phyloP scores from a whole-genome alignment of 495 filamentous ascomycete genomes.

The Hyaloscypha finlandica region DNA sequence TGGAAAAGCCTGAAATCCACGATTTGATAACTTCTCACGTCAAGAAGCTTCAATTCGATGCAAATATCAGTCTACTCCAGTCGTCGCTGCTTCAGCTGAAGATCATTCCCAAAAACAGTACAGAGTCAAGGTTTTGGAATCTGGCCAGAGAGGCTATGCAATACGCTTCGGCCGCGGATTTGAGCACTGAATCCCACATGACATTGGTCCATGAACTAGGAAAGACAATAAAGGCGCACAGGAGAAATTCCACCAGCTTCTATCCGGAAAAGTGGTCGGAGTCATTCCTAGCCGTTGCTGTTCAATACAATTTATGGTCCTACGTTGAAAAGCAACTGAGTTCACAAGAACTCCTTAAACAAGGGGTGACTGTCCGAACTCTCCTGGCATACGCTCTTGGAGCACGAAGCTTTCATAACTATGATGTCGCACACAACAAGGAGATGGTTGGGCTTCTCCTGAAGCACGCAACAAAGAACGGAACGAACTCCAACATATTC shows the following conservation, averaged over 20 bases:
- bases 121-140: neutral
- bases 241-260: neutral
- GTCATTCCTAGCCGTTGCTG: neutral
- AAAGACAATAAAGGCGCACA: neutral
- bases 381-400: neutral
- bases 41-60: neutral
- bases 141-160: neutral
- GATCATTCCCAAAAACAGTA: neutral
- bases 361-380: neutral
- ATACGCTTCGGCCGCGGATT: neutral
- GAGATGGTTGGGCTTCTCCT: neutral
- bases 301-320: neutral
- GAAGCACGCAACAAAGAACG: neutral
- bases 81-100: neutral
- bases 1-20: neutral
- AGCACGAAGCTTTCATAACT: neutral
- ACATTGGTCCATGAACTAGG: neutral
- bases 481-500: neutral
- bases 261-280: neutral
- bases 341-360: neutral
- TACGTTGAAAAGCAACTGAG: neutral
- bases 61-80: neutral
- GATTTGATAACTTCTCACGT: neutral
- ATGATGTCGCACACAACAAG: neutral
- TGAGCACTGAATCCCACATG: neutral